Conservation (phyloP, 176 grass and related monocot species). For the Carex pumila region DNA sequence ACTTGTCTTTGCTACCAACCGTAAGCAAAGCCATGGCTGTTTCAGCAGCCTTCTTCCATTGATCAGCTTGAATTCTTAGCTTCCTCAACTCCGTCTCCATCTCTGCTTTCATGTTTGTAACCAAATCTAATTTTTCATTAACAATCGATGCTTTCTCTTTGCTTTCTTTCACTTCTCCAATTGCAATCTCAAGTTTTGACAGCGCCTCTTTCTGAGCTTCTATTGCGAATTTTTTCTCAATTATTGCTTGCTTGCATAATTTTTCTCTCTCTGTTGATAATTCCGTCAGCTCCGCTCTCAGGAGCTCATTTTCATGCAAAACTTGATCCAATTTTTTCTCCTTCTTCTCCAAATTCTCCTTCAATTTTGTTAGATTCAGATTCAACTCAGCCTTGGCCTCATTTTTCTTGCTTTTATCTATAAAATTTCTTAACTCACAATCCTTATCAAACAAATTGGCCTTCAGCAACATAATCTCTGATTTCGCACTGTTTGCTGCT, state of each 20-base stretch:
- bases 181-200: constrained; percentile 16
- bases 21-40: constrained; percentile 77
- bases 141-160: constrained; percentile 5
- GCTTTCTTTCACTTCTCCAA: constrained; percentile 19
- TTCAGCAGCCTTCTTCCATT: constrained; percentile 95
- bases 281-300: constrained; percentile 16
- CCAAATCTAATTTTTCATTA: constrained; percentile 16
- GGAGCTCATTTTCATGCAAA: constrained; percentile 22
- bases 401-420: constrained; percentile 44
- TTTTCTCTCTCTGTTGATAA: constrained; percentile 21
- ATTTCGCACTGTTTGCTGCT: constrained; percentile 34
- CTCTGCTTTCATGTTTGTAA: constrained; percentile 36
- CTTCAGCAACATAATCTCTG: constrained; percentile 68
- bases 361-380: constrained; percentile 18
- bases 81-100: constrained; percentile 71
- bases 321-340: constrained; percentile 27
- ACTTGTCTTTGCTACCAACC: constrained; percentile 60
- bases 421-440: constrained; percentile 34
- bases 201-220: constrained; percentile 36
- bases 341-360: constrained; percentile 35
- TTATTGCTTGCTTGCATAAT: constrained; percentile 37
- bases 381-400: constrained; percentile 22
- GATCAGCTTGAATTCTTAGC: constrained; percentile 88
- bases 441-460: constrained; percentile 87
- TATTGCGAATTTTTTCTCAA: constrained; percentile 39